phyloP scores from a whole-genome alignment of 2,329 filamentous ascomycete genomes.

The Didymosphaeria variabile region DNA sequence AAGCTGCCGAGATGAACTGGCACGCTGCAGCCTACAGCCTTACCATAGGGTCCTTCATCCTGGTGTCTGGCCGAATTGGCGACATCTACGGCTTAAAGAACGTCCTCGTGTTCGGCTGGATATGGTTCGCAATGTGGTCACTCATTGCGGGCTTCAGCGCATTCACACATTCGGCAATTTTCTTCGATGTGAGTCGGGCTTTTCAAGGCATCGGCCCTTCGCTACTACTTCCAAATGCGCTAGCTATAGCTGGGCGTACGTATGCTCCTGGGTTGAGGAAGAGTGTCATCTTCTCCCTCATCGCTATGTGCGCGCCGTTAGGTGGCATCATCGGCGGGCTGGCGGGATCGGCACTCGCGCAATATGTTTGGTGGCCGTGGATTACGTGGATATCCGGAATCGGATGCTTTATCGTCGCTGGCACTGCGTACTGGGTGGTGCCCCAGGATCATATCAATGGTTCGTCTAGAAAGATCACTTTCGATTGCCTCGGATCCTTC shows the following conservation, averaged over 20 bases:
- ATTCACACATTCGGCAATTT: slow-evolving; percentile 49
- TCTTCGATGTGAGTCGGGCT: slow-evolving; percentile 49
- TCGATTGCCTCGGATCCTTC: neutral
- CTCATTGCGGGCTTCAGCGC: slow-evolving; percentile 54
- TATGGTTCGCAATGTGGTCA: slow-evolving; percentile 61
- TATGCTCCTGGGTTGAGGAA: slow-evolving; percentile 67
- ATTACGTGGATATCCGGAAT: slow-evolving; percentile 58
- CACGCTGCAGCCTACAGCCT: slow-evolving; percentile 54
- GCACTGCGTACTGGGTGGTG: slow-evolving; percentile 8
- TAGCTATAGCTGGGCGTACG: slow-evolving; percentile 67
- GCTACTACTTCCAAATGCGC: slow-evolving; percentile 68
- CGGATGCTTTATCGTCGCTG: slow-evolving; percentile 47
- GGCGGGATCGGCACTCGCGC: slow-evolving; percentile 52
- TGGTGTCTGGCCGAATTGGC: slow-evolving; percentile 54
- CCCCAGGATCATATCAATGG: neutral
- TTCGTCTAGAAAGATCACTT: neutral
- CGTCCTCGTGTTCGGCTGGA: slow-evolving; percentile 59
- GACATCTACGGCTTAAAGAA: slow-evolving; percentile 60
- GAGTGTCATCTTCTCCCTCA: slow-evolving; percentile 66
- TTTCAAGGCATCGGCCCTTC: slow-evolving; percentile 66
- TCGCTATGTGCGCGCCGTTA: slow-evolving; percentile 58
- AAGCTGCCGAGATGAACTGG: slow-evolving; percentile 53
- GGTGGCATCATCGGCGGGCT: slow-evolving; percentile 46
- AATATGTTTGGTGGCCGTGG: slow-evolving; percentile 63
- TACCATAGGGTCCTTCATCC: slow-evolving; percentile 57